Percentiles rank a stretch among this genome's conserved stretches.
phyloP scores from a whole-genome alignment of 208 protist species.

The Trypanosoma melophagium region DNA sequence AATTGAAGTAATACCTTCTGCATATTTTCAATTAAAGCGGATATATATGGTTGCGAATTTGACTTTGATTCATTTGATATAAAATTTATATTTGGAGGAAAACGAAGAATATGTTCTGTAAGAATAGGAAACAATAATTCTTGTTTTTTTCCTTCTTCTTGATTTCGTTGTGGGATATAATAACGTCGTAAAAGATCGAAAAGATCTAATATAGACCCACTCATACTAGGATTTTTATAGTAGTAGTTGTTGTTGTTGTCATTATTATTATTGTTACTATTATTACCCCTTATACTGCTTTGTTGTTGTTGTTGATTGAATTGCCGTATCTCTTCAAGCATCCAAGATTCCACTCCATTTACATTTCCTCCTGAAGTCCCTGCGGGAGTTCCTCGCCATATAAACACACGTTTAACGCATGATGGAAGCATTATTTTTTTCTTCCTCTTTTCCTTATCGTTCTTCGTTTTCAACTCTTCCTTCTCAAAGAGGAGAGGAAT shows the following conservation, averaged over 20 bases:
- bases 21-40: neutral
- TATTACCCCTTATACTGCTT: neutral
- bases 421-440: conserved; percentile 37
- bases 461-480: conserved; percentile 3
- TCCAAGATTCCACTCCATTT: conserved; percentile 13
- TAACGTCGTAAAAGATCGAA: conserved; percentile 33
- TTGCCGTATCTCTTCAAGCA: conserved; percentile 16
- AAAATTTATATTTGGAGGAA: conserved; percentile 1
- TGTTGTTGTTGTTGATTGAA: conserved; percentile 32
- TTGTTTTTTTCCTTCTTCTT: neutral
- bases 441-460: conserved; percentile 3
- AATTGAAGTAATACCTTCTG: conserved; percentile 37
- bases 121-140: conserved; percentile 7
- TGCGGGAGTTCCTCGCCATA: conserved; percentile 40
- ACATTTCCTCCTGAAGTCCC: neutral
- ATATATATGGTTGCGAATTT: neutral
- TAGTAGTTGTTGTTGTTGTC: neutral
- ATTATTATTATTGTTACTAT: neutral
- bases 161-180: conserved; percentile 3
- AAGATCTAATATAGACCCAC: conserved; percentile 27
- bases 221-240: too few relatives aligned
- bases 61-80: neutral
- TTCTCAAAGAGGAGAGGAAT: conserved; percentile 46
- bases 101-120: neutral
- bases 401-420: conserved; percentile 47